These are phyloP conservation scores for Mycena galopus DNA, from an alignment of 768 basidiomycete species.

Conservation along the genomic window DNA sequence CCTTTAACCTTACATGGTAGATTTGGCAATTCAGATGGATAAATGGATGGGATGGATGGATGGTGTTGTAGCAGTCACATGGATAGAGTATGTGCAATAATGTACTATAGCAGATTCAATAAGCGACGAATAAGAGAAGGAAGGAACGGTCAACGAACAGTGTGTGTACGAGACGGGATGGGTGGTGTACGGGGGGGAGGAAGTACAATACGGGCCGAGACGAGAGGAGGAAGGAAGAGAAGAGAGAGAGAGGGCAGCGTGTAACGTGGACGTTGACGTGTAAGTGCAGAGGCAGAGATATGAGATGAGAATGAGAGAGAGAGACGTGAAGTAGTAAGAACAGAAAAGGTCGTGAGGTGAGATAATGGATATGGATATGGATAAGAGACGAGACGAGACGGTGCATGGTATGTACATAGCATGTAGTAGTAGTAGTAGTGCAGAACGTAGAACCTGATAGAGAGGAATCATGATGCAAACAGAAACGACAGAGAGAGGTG, in stretches of 20 bases:
- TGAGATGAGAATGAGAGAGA: constrained; percentile 44
- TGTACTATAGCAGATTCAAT: constrained; percentile 18
- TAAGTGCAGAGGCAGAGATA: constrained; percentile 15
- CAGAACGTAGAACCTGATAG: constrained; percentile 2
- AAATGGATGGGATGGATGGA: too few species aligned
- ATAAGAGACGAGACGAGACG: neutral
- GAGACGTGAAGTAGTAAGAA: constrained; percentile 34
- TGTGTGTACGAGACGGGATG: neutral
- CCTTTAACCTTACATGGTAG: too few species aligned
- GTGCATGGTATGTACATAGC: constrained; percentile 15
- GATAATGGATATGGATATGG: neutral
- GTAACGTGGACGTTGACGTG: neutral
- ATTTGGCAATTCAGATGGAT: too few species aligned
- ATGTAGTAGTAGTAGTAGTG: neutral
- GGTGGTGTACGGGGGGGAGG: too few species aligned
- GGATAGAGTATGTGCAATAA: constrained; percentile 32
- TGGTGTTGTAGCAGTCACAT: neutral
- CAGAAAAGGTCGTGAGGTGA: neutral
- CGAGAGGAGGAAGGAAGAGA: too few species aligned
- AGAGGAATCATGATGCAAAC: neutral
- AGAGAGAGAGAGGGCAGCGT: neutral
- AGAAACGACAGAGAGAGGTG: neutral
- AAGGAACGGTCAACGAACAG: neutral
- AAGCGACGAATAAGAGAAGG: constrained; percentile 31
- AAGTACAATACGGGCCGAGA: too few species aligned